Evolutionary conservation across 257 asterid genomes (phyloP), one percentile per base, ranked within the genome.

Genomic region (Cinchona pubescens): DNA sequence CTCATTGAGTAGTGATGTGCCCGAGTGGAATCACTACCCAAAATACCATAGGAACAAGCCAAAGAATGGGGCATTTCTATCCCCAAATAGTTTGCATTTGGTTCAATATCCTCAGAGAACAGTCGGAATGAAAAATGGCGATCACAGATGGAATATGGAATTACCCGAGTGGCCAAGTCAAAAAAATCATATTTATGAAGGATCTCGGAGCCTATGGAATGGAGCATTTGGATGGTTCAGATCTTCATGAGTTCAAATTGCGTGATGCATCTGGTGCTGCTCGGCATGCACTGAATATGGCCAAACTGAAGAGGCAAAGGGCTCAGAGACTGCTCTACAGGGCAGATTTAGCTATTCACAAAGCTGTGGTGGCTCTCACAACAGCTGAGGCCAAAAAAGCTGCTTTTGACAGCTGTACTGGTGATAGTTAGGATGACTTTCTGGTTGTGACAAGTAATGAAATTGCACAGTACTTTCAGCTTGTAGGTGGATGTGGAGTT

Each of bases 271-370:
- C 90, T 8, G 75, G 86, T 78, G 97, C 91, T 16, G 91, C 96
- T 30, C 82, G 78, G 77, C 90, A 82, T 69, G 95, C 97, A 5
- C 76, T 6, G 11, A 78, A 78, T 67, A 61, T 89, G 86, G 98
- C 97, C 10, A 94, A 86, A 86, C 83, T 90, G 64, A 94, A 91
- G 90, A 89, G 95, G 73, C 96, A 90, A 75, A 88, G 69, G 81
- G 98, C 98, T 38, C 91, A 85, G 56, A 92, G 84, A 80, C 76
- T 90, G 85, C 80, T 89, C 42, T 80, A 74, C 70, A 83, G 83
- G 77, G 98, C 98, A 71, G 97, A 94, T 79, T 53, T 85, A 58
- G 94, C 95, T 29, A 78, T 92, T 81, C 97, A 94, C 83, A 92
- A 87, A 84, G 97, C 98, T 70, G 93, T 76, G 72, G 80, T 80